Percentiles rank a stretch among this genome's conserved stretches.
phyloP scores from a whole-genome alignment of 192 early-diverging fungal genomes.

The Kickxella alabastrina region DNA sequence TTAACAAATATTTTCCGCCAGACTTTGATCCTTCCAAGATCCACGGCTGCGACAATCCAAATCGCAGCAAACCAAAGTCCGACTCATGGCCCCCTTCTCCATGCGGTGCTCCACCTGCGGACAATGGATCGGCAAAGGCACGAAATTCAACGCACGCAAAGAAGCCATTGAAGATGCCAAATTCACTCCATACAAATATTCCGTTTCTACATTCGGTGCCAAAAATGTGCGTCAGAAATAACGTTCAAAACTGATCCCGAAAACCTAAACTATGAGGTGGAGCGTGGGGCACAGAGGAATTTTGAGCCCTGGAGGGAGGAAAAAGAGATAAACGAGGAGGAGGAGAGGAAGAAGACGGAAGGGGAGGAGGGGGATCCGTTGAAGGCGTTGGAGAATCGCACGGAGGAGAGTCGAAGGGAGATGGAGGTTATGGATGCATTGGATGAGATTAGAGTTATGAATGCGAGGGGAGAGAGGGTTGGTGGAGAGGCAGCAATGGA shows the following conservation, averaged over 20 bases:
- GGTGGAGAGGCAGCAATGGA: neutral
- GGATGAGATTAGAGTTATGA: conserved; percentile 89
- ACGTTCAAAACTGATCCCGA: conserved; percentile 98
- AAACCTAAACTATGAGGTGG: conserved; percentile 91
- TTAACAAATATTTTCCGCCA: conserved; percentile 96
- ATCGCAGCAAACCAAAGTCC: conserved; percentile 90
- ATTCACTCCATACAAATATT: conserved; percentile 74
- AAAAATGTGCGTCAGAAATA: conserved; percentile 92
- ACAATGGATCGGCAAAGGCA: conserved; percentile 75
- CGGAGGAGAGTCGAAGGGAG: conserved; percentile 87
- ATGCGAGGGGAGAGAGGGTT: conserved; percentile 80
- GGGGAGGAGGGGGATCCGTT: conserved; percentile 94
- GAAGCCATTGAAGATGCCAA: conserved; percentile 57
- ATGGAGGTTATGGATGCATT: conserved; percentile 97
- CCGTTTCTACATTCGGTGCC: conserved; percentile 85
- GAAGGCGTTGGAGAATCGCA: conserved; percentile 91
- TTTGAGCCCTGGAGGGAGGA: conserved; percentile 92
- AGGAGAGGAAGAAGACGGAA: conserved; percentile 57
- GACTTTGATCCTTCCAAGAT: conserved; percentile 97
- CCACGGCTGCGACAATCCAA: conserved; percentile 76
- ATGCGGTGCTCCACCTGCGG: conserved; percentile 97
- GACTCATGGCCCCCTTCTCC: conserved; percentile 97
- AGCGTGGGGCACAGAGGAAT: conserved; percentile 87
- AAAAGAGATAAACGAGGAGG: conserved; percentile 58
- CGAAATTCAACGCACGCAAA: conserved; percentile 7